These are phyloP conservation scores for Boletus barrowsii DNA, from an alignment of 768 basidiomycete species.

Conservation along the genomic window DNA sequence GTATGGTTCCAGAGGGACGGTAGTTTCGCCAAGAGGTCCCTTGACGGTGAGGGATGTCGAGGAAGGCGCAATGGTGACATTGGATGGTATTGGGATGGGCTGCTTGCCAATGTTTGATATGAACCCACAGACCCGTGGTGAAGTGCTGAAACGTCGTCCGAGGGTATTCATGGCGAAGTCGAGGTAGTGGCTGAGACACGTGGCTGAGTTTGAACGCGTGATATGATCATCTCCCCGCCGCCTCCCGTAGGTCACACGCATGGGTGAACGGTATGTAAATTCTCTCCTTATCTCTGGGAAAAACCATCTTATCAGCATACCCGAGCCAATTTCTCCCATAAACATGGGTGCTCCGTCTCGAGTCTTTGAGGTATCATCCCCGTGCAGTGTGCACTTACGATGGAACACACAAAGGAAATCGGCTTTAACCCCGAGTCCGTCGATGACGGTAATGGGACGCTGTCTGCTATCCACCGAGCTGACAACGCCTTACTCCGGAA, in stretches of 20 bases:
- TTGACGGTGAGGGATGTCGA: constrained; percentile 47
- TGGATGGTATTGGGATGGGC: constrained; percentile 53
- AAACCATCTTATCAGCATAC: too few species aligned
- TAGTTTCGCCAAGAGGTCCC: constrained; percentile 54
- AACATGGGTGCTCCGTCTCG: too few species aligned
- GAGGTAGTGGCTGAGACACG: background rate
- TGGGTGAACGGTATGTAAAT: too few species aligned
- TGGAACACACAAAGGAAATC: background rate
- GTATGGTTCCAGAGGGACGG: constrained; percentile 46
- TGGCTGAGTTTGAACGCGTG: constrained; percentile 7
- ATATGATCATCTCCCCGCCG: too few species aligned
- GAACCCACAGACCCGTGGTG: constrained; percentile 45
- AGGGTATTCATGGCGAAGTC: constrained; percentile 18
- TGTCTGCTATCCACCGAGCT: constrained; percentile 11
- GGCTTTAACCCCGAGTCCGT: background rate
- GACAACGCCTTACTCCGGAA: constrained; percentile 19
- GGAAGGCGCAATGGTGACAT: constrained; percentile 40
- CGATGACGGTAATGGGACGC: constrained; percentile 1
- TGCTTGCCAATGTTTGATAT: constrained; percentile 59
- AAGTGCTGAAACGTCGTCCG: constrained; percentile 46
- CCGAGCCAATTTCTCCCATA: too few species aligned
- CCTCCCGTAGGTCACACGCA: too few species aligned
- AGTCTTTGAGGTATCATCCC: too few species aligned
- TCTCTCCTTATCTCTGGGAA: too few species aligned
- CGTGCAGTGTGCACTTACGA: too few species aligned